These are phyloP conservation scores for Luffa aegyptiaca DNA, from an alignment of 306 rosid genomes.

Conservation along the genomic window DNA sequence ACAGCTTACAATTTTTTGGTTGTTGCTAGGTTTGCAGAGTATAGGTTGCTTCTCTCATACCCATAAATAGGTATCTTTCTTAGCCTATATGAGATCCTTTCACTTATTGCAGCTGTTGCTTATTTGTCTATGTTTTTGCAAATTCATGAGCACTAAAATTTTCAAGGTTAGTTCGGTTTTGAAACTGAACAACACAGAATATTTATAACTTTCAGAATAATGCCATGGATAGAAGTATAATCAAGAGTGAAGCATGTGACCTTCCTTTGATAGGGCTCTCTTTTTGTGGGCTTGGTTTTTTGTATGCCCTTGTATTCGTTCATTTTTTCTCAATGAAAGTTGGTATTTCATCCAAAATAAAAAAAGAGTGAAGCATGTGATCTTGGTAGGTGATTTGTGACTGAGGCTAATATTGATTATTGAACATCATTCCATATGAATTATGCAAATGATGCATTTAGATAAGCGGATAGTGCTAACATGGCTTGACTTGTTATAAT, in stretches of 20 bases:
- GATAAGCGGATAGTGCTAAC: neutral
- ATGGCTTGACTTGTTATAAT: neutral
- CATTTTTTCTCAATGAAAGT: too few relatives aligned
- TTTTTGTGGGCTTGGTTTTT: too few relatives aligned
- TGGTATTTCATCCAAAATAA: too few relatives aligned
- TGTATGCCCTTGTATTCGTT: too few relatives aligned
- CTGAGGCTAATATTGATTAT: neutral
- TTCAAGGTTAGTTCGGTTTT: neutral
- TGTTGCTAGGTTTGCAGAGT: neutral
- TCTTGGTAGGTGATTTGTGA: neutral
- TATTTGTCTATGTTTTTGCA: neutral
- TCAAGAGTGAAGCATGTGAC: neutral
- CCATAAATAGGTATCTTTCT: constrained; percentile 5
- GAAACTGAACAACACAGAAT: neutral
- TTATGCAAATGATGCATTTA: neutral
- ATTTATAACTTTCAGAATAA: neutral
- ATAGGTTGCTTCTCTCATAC: neutral
- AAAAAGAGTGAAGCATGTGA: neutral
- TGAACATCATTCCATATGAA: neutral
- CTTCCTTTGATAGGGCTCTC: neutral
- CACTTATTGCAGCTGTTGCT: neutral
- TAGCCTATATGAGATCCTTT: neutral
- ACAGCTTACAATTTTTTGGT: neutral
- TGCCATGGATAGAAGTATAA: neutral
- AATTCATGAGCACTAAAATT: neutral